Conservation (phyloP, 2,329 filamentous ascomycete species). For the Colletotrichum scovillei region DNA sequence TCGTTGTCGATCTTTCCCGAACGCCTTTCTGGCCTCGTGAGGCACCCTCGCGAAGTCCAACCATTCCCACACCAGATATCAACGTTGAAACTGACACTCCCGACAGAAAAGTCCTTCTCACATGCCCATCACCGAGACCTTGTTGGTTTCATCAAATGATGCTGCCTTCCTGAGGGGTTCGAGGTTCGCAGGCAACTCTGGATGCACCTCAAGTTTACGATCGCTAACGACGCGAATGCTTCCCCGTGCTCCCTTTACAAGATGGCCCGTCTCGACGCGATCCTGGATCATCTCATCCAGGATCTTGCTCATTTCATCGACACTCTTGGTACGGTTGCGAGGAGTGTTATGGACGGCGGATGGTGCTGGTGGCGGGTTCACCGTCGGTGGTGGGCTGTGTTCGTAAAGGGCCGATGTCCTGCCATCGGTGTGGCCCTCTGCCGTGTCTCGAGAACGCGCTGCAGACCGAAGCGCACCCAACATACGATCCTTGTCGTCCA, state of each 20-base stretch:
- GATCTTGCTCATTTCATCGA: slow-evolving; percentile 93
- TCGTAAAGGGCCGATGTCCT: slow-evolving; percentile 41
- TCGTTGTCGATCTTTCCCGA: slow-evolving; percentile 22
- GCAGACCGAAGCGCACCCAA: slow-evolving; percentile 86
- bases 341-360: neutral
- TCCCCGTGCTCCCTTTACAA: slow-evolving; percentile 74
- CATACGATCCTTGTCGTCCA: slow-evolving; percentile 98
- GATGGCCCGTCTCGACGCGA: slow-evolving; percentile 80
- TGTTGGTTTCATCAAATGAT: slow-evolving; percentile 36
- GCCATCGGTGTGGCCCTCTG: slow-evolving; percentile 61
- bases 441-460: slow-evolving; percentile 85
- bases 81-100: slow-evolving; percentile 36
- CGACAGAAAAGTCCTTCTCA: slow-evolving; percentile 5
- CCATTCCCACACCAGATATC: neutral
- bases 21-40: slow-evolving; percentile 28
- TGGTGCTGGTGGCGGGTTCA: slow-evolving; percentile 34
- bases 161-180: slow-evolving; percentile 54
- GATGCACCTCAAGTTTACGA: slow-evolving; percentile 51
- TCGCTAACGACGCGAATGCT: slow-evolving; percentile 70
- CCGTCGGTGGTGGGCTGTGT: slow-evolving; percentile 30
- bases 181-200: slow-evolving; percentile 48
- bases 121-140: slow-evolving; percentile 40
- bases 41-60: neutral
- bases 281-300: slow-evolving; percentile 97
- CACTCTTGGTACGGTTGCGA: slow-evolving; percentile 72